phyloP scores from a whole-genome alignment of 1,139 yeast genomes.

The Magnusiomyces paraingens region DNA sequence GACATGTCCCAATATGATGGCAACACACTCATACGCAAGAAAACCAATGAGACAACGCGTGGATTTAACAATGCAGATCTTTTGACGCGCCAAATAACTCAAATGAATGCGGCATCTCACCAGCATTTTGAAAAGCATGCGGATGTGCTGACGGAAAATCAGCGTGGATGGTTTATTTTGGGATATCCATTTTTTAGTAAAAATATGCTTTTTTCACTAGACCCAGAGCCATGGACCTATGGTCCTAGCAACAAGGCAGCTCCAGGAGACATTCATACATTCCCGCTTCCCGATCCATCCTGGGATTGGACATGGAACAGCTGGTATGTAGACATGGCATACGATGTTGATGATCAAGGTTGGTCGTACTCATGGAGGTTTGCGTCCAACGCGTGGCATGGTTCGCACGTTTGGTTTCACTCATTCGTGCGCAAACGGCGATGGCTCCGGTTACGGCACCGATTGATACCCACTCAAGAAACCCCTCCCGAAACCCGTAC shows the following conservation, averaged over 20 bases:
- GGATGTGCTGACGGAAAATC: slow-evolving; percentile 50
- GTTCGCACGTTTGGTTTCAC: slow-evolving; percentile 35
- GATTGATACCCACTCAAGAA: background rate
- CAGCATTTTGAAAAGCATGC: background rate
- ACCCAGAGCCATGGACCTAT: slow-evolving; percentile 43
- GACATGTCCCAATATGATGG: slow-evolving; percentile 5
- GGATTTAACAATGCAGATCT: slow-evolving; percentile 3
- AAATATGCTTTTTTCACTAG: slow-evolving; percentile 46
- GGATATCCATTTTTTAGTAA: slow-evolving; percentile 59
- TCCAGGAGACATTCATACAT: slow-evolving; percentile 38
- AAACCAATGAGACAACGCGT: slow-evolving; percentile 2
- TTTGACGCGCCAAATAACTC: background rate
- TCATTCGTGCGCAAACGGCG: slow-evolving; percentile 38
- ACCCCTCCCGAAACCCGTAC: background rate
- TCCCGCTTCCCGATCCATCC: slow-evolving; percentile 55
- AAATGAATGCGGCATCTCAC: background rate
- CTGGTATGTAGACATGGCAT: slow-evolving; percentile 69
- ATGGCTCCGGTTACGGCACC: slow-evolving; percentile 36
- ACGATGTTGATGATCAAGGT: slow-evolving; percentile 72
- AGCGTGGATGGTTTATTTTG: slow-evolving; percentile 59
- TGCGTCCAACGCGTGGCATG: slow-evolving; percentile 35
- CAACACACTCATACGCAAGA: background rate
- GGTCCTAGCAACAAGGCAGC: slow-evolving; percentile 20
- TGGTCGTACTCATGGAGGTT: slow-evolving; percentile 55
- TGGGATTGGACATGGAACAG: slow-evolving; percentile 71